Evolutionary conservation across 805 yeast species (phyloP), one percentile per base, ranked within the genome.

Genomic region (Wilhelminamyces savonicus): DNA sequence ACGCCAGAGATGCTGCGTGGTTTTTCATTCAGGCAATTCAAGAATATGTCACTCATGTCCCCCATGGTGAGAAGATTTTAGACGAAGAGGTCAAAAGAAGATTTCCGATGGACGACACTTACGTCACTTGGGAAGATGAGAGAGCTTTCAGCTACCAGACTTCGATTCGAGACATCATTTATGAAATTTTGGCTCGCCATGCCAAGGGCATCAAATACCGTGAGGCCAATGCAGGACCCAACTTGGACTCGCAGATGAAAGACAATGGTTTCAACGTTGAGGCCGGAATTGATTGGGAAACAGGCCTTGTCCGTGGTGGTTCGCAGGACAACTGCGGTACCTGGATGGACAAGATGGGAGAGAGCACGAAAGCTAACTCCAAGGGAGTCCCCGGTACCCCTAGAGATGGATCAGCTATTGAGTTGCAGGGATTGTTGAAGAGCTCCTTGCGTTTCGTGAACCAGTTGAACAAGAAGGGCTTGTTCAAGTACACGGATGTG

Each of bases 341-440:
- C 0, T 90, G 98, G 98, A 90, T 88, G 96, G 98, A 90, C 59
- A 90, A 90, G 60, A 90, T 90, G 97, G 98, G 98, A 16, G 97
- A 92, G 60, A 83, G 95, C 48, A 76, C 56, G 21, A 67, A 59
- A 32, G 96, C 97, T 0, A 80, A 82, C 1, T 79, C 76, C 35
- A 82, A 80, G 43, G 98, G 98, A n/a, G 65, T 74, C 21, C 98
- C 98, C 1, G 98, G 97, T 2, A 90, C 97, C 0, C 97, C 98
- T 15, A 74, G 98, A 50, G 95, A 88, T 56, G 98, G 98, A 21
- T 95, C 97, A 2, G 96, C 94, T 3, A 69, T 90, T 32, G 98
- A 90, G 56, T 82, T 90, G 34, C 86, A 76, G 44, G 98, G 97
- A 0, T 62, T 90, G 36, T 59, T 92, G 48, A 88, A 88, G 59